Evolutionary conservation across 106 monocot genomes (phyloP).

Genomic region (Ottelia alismoides): DNA sequence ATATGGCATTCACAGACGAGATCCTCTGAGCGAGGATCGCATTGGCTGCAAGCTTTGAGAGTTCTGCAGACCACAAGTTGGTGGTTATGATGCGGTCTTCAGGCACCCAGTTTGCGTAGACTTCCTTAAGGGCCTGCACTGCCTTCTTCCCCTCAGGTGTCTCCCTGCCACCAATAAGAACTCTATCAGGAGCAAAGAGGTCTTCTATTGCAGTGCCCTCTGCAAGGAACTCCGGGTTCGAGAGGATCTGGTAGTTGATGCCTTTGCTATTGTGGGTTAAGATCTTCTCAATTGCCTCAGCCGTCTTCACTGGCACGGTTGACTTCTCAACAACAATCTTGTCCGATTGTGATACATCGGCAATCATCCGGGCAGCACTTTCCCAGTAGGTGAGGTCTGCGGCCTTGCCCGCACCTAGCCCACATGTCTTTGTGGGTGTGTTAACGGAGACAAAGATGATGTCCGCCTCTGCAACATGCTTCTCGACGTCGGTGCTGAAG

Average conservation of each 20-base stretch:
- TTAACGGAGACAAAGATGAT: constrained; percentile 12
- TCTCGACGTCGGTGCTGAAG: constrained; percentile 9
- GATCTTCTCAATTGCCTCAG: constrained; percentile 23
- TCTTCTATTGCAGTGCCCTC: constrained; percentile 9
- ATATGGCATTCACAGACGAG: constrained; percentile 13
- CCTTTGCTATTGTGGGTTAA: constrained; percentile 19
- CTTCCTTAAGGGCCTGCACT: constrained; percentile 1
- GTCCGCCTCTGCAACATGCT: constrained; percentile 8
- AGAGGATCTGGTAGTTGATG: constrained; percentile 18
- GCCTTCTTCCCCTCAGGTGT: constrained; percentile 3
- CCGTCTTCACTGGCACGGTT: constrained; percentile 18
- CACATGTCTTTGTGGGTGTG: constrained; percentile 9
- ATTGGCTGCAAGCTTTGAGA: constrained; percentile 11
- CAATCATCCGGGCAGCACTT: constrained; percentile 16
- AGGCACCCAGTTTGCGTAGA: constrained; percentile 9
- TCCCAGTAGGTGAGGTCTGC: constrained; percentile 23
- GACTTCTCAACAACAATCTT: constrained; percentile 24
- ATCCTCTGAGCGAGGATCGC: constrained; percentile 12
- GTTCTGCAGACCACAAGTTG: constrained; percentile 9
- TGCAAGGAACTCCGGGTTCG: constrained; percentile 8
- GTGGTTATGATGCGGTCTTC: constrained; percentile 11
- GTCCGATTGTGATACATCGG: constrained; percentile 20
- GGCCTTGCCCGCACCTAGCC: constrained; percentile 18
- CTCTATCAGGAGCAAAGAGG: constrained; percentile 4
- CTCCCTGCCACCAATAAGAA: constrained; percentile 13